Evolutionary conservation across 2,329 filamentous ascomycete species (phyloP), one percentile per base, ranked within the genome.

Genomic region (Fusarium gaditjirri): DNA sequence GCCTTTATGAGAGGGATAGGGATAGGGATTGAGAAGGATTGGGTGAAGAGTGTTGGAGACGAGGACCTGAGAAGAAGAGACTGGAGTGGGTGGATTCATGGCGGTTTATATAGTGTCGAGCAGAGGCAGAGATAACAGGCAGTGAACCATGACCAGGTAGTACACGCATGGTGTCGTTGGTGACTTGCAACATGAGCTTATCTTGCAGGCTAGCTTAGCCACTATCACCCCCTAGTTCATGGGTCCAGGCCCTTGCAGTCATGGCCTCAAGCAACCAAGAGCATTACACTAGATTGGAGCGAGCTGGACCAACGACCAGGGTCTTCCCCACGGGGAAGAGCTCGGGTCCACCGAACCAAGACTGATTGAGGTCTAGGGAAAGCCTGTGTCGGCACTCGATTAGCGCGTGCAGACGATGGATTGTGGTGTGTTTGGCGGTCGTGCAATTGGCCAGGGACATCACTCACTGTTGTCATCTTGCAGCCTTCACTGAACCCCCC

Each of bases 321-420:
- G 33, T 52, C 35, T 68, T 55, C 65, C 65, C 65, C 65, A 68
- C 65, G 65, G 65, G 64, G 65, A 68, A 67, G 23, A 29, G 46
- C 23, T 68, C 65, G 64, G 65, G 33, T 21, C 64, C 64, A 64
- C n/a, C 43, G 25, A 44, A 50, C 31, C 57, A 50, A 50, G 31
- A 27, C 36, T 35, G 43, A n/a, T 21, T 21, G 16, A 44, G 36
- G 42, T 42, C 54, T 61, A 27, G 61, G 38, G 44, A 38, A 41
- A 41, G 39, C 38, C 39, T 55, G 64, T 65, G 36, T 41, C 56
- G 42, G 36, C 23, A 63, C 33, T 42, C 19, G 21, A 50, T 50
- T 50, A 39, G 65, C 41, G 53, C 23, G 39, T 46, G 52, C 41
- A 60, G 31, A 57, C 27, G 23, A 17, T 44, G 55, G 38, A 52